Base-by-base conservation (phyloP, 1,284 basidiomycete genomes). In the Ceratobasidium sp. region DNA sequence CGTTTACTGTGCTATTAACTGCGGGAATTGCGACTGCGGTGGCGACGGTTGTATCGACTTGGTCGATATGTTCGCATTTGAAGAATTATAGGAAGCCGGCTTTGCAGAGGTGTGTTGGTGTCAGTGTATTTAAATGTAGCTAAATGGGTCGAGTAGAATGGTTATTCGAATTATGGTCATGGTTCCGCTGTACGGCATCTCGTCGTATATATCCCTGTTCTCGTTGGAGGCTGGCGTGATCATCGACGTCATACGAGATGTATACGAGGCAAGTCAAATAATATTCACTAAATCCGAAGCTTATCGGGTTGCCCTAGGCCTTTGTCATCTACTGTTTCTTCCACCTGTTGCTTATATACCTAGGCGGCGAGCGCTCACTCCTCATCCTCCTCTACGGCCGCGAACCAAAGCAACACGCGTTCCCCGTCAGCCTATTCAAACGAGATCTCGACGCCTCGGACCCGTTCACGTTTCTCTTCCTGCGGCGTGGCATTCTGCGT, bases 251-350 rank as follows among this genome's bases (percentile, higher is more conserved):
- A 88, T 99, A 78, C 90, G 97, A 56, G 98, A 99, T 85, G 91
- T 99, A 13, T 99, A 99, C 86, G 97, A 99, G 89, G 96, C 95
- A 79, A 80, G 90, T 76, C 67, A 26, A 13, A 33, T 9, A 42
- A 49, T 42, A n/a, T 15, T 26, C 72, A 12, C n/a, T 18, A 28
- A 58, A 15, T 6, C 18, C 20, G 33, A 39, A 56, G 79, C 73
- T 44, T 49, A 10, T 56, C 49, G 40, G 55, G 26, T 67, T 53
- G 12, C 39, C 28, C 12, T 81, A 97, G 95, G 97, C 96, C 0
- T 98, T 98, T 84, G 97, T 98, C 60, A 98, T 98, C 82, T 98
- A 99, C 86, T 97, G 93, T 82, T 96, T 96, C 86, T 94, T 96
- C 84, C 90, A 93, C 53, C 89, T 96, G 20, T 89, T 97, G 51